These are phyloP conservation scores for Diaporthe sp. DNA, from an alignment of 2,329 filamentous ascomycete genomes.

Conservation along the genomic window DNA sequence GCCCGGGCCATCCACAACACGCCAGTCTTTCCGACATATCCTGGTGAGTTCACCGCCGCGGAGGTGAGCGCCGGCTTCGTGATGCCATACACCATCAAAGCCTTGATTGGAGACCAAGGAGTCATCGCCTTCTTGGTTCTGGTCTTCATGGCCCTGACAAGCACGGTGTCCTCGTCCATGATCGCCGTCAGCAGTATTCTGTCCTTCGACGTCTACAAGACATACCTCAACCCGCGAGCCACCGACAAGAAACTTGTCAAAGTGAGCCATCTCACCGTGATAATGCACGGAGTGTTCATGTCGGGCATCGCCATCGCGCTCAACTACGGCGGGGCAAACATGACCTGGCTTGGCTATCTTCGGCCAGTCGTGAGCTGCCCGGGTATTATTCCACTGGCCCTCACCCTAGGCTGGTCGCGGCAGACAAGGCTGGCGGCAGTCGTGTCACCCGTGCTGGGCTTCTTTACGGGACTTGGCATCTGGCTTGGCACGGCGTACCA, in stretches of 20 bases:
- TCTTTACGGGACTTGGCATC: slow-evolving; percentile 55
- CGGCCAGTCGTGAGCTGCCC: slow-evolving; percentile 45
- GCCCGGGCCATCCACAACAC: slow-evolving; percentile 59
- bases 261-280: slow-evolving; percentile 60
- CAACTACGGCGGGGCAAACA: slow-evolving; percentile 62
- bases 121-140: slow-evolving; percentile 59
- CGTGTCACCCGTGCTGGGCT: slow-evolving; percentile 54
- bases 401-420: slow-evolving; percentile 58
- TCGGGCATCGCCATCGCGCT: slow-evolving; percentile 60
- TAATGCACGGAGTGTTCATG: slow-evolving; percentile 62
- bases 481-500: slow-evolving; percentile 57
- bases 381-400: slow-evolving; percentile 57
- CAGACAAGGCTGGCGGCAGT: slow-evolving; percentile 57
- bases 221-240: slow-evolving; percentile 61
- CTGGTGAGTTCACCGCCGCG: slow-evolving; percentile 52
- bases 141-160: slow-evolving; percentile 65
- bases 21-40: slow-evolving; percentile 59
- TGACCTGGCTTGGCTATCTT: slow-evolving; percentile 56
- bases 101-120: slow-evolving; percentile 56
- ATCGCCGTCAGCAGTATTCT: slow-evolving; percentile 65
- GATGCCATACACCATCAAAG: slow-evolving; percentile 60
- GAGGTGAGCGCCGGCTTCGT: slow-evolving; percentile 59
- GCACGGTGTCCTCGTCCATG: slow-evolving; percentile 62
- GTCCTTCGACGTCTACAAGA: slow-evolving; percentile 63
- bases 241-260: slow-evolving; percentile 55